Evolutionary conservation across 1,284 basidiomycete genomes (phyloP), one percentile per base, ranked within the genome.

Genomic region (Cutaneotrichosporon daszewskae): DNA sequence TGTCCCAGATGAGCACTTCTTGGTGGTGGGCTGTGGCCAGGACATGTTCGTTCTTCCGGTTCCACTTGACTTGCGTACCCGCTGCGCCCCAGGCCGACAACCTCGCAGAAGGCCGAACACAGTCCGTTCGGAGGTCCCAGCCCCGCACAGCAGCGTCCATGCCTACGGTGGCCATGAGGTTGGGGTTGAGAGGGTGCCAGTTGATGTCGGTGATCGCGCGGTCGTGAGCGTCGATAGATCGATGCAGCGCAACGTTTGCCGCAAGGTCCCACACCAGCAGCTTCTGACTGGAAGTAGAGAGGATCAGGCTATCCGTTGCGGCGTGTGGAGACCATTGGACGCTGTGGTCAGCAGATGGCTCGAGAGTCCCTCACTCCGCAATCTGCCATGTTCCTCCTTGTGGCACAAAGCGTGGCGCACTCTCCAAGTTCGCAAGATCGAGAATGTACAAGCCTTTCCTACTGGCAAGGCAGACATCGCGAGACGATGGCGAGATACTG

Each of bases 321-420:
- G 80, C 80, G 63, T 97, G 92, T 1, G 94, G 94, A 42, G 92
- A 94, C 92, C 94, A 98, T 65, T 98, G 92, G 3, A 92, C 68
- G 50, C 62, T 70, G 51, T 12, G 43, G 45, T 55, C 14, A 18
- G 13, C 19, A 20, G 8, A 3, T 12, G 5, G 16, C 6, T 31
- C 17, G 7, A 14, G 16, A 26, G 5, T 9, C 37, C 48, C 72
- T 59, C 43, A 69, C 66, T 72, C 94, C 6, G 92, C 92, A 4
- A 96, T 90, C 59, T 95, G 89, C 89, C 92, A 97, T 9, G 87
- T 89, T 3, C 91, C 91, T 11, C 89, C 87, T 69, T 98, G 91
- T 3, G 94, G 91, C 10, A 97, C 77, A 61, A 89, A 96, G 33
- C 94, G 80, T 13, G 95, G 94, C 1, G 90, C 79, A 49, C 87